Evolutionary conservation across 2,329 filamentous ascomycete genomes (phyloP), one percentile per base, ranked within the genome.

Genomic region (Penicillium olsonii): DNA sequence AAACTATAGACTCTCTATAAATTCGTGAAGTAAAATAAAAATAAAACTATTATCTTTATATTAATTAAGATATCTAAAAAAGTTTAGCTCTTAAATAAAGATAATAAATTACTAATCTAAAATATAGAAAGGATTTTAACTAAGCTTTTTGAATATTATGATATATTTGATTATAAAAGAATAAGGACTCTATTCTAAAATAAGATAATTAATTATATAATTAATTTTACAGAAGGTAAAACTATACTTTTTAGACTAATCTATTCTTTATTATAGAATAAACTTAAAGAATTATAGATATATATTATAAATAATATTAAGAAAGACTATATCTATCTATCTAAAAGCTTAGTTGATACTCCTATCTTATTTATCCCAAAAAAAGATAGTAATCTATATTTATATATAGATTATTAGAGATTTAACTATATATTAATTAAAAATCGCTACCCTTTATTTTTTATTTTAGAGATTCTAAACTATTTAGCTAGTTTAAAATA

Each of bases 341-440:
- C 19, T n/a, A 45, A 45, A 11, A 45, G 42, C 5, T 24, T 37
- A 29, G 17, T 39, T 39, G 24, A 10, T 5, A 10, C 24, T 5
- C n/a, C 24, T 20, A 45, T 45, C 22, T 22, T 45, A 3, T 45
- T 45, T 39, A n/a, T 45, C 1, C 24, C 14, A 22, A 45, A 45
- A 5, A 45, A 38, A 22, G 15, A 45, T 38, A n/a, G 34, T 18
- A 18, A 11, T 8, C 24, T 45, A 5, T 5, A 15, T n/a, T 24
- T 45, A 6, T 45, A 39, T 39, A 39, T 45, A 12, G 15, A 45
- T 12, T 45, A 45, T 18, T 15, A 15, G 14, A 22, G 34, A 20
- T 10, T 39, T 31, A 39, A 45, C 31, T 7, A 27, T 5, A 22
- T 45, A 29, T 38, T 20, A 31, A 34, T 45, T 27, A 45, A 45